A percentile compares a stretch with the other conserved stretches of the same genome.
phyloP scores from a whole-genome alignment of 2,329 filamentous ascomycete genomes.

The Apiospora marii region DNA sequence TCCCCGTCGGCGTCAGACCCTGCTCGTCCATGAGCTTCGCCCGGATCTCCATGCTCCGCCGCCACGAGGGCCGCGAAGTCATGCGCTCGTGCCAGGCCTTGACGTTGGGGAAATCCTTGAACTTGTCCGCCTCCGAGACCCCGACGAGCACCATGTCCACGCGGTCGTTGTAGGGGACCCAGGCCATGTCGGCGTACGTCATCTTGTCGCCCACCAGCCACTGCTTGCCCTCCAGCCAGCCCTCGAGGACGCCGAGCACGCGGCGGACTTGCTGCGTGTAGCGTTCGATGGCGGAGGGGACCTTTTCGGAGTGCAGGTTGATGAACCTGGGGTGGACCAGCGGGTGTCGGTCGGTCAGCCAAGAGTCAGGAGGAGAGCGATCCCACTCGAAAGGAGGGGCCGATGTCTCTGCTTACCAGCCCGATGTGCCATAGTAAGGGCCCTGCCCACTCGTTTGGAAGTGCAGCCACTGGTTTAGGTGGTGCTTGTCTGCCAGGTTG shows the following conservation, averaged over 20 bases:
- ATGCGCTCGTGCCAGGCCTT: constrained; percentile 35
- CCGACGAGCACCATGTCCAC: constrained; percentile 26
- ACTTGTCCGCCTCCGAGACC: constrained; percentile 25
- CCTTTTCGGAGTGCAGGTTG: background rate
- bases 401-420: background rate
- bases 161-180: constrained; percentile 31
- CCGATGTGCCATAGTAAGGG: constrained; percentile 51
- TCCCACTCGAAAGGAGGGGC: too few relatives aligned
- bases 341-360: too few relatives aligned
- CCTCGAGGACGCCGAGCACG: constrained; percentile 54
- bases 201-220: constrained; percentile 53
- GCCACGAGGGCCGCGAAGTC: constrained; percentile 30
- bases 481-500: background rate
- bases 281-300: constrained; percentile 40
- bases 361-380: too few relatives aligned
- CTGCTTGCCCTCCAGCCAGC: constrained; percentile 43
- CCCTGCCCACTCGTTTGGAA: constrained; percentile 56
- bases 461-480: constrained; percentile 48
- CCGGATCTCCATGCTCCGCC: constrained; percentile 28
- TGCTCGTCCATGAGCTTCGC: constrained; percentile 32
- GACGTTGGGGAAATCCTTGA: constrained; percentile 30
- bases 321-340: background rate
- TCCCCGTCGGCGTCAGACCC: constrained; percentile 13
- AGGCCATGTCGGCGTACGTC: constrained; percentile 37
- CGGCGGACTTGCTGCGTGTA: constrained; percentile 56